Percentiles rank a stretch among this genome's conserved stretches.
Evolutionary conservation across 495 filamentous ascomycete genomes (phyloP).

Genomic region (Thozetella sp.): DNA sequence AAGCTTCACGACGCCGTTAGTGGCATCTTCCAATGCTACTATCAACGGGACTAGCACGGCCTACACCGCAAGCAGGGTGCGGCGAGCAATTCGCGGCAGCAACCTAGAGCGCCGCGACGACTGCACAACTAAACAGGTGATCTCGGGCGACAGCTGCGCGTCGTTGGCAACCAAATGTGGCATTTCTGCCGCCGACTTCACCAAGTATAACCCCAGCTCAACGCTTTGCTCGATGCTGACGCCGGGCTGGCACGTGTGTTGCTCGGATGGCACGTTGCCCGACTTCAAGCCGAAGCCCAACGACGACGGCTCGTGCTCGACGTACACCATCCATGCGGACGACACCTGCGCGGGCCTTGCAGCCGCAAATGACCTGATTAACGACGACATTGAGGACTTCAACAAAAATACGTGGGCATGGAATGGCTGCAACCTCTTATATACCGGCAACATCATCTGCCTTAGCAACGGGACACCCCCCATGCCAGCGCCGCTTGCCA

Average conservation of each 20-base stretch:
- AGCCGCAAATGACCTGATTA: conserved; percentile 25
- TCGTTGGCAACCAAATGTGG: conserved; percentile 34
- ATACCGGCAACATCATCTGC: conserved; percentile 32
- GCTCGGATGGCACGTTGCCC: conserved; percentile 29
- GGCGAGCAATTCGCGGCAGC: background rate
- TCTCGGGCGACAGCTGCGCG: conserved; percentile 29
- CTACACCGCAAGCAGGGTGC: background rate
- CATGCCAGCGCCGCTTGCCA: conserved; percentile 27
- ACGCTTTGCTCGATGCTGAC: conserved; percentile 30
- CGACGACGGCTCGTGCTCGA: conserved; percentile 33
- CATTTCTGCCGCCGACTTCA: conserved; percentile 32
- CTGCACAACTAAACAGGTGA: conserved; percentile 19
- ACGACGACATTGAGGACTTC: conserved; percentile 26
- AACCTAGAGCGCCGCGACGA: background rate
- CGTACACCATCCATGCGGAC: conserved; percentile 23
- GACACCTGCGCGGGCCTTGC: conserved; percentile 26
- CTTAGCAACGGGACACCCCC: conserved; percentile 42
- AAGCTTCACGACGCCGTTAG: conserved; percentile 14
- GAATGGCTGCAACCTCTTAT: conserved; percentile 36
- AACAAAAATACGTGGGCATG: conserved; percentile 50
- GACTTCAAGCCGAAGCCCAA: conserved; percentile 33
- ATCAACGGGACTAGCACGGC: conserved; percentile 3
- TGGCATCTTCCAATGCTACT: background rate
- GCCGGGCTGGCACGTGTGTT: conserved; percentile 40
- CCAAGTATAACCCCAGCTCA: conserved; percentile 29